Conservation (phyloP, 2,329 filamentous ascomycete species). For the Botryotinia convoluta region DNA sequence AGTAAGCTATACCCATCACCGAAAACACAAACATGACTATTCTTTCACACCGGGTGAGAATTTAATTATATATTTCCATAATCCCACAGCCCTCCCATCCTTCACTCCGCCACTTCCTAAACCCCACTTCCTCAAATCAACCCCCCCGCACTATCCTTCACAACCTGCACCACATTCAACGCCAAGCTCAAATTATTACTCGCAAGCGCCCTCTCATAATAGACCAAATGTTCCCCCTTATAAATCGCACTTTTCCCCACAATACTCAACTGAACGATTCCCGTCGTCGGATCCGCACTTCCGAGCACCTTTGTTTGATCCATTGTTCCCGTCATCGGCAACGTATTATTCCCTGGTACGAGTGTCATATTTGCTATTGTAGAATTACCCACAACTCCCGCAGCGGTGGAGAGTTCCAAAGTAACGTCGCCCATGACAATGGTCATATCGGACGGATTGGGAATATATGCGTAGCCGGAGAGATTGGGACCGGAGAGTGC, state of each 20-base stretch:
- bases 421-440: slow-evolving; percentile 58
- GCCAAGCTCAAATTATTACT: slow-evolving; percentile 46
- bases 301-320: slow-evolving; percentile 43
- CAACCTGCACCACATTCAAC: slow-evolving; percentile 44
- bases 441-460: slow-evolving; percentile 58
- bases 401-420: slow-evolving; percentile 45
- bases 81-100: neutral
- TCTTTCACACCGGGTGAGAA: neutral
- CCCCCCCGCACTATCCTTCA: slow-evolving; percentile 30
- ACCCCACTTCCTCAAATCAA: neutral
- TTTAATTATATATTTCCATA: neutral
- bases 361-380: slow-evolving; percentile 51
- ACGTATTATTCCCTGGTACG: slow-evolving; percentile 51
- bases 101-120: fast-evolving
- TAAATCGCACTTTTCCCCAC: slow-evolving; percentile 48
- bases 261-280: slow-evolving; percentile 50
- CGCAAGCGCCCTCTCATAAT: slow-evolving; percentile 50
- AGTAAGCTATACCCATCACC: neutral
- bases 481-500: slow-evolving; percentile 49
- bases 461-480: slow-evolving; percentile 52
- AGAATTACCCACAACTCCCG: slow-evolving; percentile 48
- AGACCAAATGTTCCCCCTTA: slow-evolving; percentile 49
- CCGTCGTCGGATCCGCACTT: slow-evolving; percentile 38
- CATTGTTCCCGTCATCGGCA: slow-evolving; percentile 49
- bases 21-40: neutral